Conservation (phyloP, 208 protist species). For the Wallacemonas sp. region DNA sequence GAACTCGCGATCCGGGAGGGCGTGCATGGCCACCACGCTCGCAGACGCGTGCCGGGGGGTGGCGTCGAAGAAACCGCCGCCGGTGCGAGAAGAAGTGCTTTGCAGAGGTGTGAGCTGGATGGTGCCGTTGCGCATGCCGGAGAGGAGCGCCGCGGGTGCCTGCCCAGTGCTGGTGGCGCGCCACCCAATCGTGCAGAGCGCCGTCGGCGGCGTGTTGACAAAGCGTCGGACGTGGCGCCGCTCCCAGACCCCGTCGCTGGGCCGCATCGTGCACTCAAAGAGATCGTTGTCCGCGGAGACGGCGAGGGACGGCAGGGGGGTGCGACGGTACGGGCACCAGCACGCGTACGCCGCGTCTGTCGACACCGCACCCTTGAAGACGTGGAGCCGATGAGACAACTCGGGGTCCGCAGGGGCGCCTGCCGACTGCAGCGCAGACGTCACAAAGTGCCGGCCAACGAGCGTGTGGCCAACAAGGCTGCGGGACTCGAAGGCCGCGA, state of each 20-base stretch:
- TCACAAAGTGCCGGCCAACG: constrained; percentile 4
- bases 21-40: constrained; percentile 37
- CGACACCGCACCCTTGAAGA: constrained; percentile 13
- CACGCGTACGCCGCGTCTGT: constrained; percentile 8
- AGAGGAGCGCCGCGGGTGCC: constrained; percentile 22
- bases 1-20: constrained; percentile 29
- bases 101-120: constrained; percentile 31
- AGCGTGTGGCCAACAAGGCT: constrained; percentile 7
- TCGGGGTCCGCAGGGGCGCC: not conserved
- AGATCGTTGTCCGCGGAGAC: constrained; percentile 8
- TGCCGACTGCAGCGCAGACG: not conserved
- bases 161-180: not conserved
- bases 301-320: constrained; percentile 5
- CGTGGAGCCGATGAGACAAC: not conserved
- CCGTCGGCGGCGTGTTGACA: constrained; percentile 14
- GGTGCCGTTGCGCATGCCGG: constrained; percentile 48
- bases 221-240: constrained; percentile 13
- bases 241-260: not conserved
- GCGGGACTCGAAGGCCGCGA: not conserved
- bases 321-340: constrained; percentile 10
- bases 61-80: constrained; percentile 25
- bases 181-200: constrained; percentile 16
- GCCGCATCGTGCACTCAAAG: constrained; percentile 17
- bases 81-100: not conserved
- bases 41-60: constrained; percentile 32